Evolutionary conservation across 176 grass and related monocot species (phyloP).

Genomic region (Zizania latifolia): DNA sequence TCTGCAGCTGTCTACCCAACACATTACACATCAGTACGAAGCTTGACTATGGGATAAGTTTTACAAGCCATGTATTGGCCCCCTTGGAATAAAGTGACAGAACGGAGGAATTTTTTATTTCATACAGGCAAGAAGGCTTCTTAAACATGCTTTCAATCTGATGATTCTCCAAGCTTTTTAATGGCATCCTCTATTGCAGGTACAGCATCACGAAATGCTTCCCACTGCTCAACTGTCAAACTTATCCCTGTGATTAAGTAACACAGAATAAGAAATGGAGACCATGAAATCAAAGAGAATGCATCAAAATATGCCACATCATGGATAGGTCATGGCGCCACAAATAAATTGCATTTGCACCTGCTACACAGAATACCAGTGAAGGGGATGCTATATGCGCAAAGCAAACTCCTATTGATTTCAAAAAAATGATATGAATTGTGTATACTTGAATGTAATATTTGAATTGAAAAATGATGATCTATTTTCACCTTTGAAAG

Average conservation of each 20-base stretch:
- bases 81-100: background rate
- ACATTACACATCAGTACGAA: background rate
- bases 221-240: constrained; percentile 85
- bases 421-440: background rate
- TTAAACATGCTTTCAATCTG: constrained; percentile 32
- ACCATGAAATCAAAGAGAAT: background rate
- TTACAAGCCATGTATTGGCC: background rate
- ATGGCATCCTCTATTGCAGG: constrained; percentile 82
- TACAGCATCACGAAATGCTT: constrained; percentile 53
- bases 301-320: background rate
- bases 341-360: background rate
- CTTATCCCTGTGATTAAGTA: constrained; percentile 54
- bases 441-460: background rate
- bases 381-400: background rate
- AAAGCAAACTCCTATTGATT: background rate
- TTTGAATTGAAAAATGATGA: background rate
- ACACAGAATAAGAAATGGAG: background rate
- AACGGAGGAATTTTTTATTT: background rate
- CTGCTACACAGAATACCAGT: background rate
- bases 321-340: background rate
- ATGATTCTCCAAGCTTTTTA: constrained; percentile 53
- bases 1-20: constrained; percentile 11
- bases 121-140: constrained; percentile 8
- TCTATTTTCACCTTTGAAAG: background rate
- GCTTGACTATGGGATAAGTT: background rate